Evolutionary conservation across 768 basidiomycete species (phyloP).

Genomic region (Daedalea quercina): DNA sequence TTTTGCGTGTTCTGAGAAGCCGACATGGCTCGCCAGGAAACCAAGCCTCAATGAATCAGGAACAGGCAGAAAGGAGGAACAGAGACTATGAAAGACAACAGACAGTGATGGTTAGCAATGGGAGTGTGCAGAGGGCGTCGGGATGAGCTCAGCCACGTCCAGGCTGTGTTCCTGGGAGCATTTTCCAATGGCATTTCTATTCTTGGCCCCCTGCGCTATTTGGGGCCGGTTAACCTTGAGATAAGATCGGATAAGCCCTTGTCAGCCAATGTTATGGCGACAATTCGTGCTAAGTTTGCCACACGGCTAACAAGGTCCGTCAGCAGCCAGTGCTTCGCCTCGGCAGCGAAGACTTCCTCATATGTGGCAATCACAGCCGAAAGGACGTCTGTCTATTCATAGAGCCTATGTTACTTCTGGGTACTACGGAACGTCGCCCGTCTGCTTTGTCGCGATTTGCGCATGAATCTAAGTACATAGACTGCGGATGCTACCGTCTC

Average conservation of each 20-base stretch:
- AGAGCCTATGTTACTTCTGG: too few relatives aligned
- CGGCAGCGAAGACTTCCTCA: too few relatives aligned
- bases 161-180: background rate
- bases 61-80: background rate
- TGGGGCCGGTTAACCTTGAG: background rate
- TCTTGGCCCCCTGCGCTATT: background rate
- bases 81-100: background rate
- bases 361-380: too few relatives aligned
- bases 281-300: too few relatives aligned
- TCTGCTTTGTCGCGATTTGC: too few relatives aligned
- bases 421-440: too few relatives aligned
- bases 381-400: too few relatives aligned
- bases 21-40: conserved; percentile 1
- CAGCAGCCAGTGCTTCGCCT: too few relatives aligned
- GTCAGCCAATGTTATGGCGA: too few relatives aligned
- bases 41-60: background rate
- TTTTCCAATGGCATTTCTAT: background rate
- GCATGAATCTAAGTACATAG: too few relatives aligned
- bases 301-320: too few relatives aligned
- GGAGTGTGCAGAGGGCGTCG: background rate
- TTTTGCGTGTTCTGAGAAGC: conserved; percentile 4
- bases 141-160: background rate
- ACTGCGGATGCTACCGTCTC: too few relatives aligned
- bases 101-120: background rate
- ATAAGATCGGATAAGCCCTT: background rate